phyloP scores from a whole-genome alignment of 169 alveolate genomes.

The Eimeria falciformis region DNA sequence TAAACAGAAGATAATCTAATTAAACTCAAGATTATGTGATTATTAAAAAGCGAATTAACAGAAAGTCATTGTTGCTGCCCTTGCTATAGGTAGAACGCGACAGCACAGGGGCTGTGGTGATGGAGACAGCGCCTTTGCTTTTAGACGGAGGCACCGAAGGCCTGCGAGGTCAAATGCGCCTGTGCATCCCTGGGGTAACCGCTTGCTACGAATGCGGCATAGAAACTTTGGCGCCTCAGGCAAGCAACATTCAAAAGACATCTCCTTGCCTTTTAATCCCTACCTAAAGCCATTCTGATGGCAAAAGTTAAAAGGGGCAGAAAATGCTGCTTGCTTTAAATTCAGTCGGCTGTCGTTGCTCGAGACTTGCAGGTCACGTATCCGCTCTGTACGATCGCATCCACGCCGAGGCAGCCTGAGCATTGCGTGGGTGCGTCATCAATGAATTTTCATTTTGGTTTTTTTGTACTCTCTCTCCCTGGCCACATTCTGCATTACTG shows the following conservation, averaged over 20 bases:
- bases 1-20: too few species aligned
- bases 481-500: too few species aligned
- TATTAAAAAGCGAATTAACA: too few species aligned
- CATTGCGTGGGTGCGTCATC: slow-evolving; percentile 94
- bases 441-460: neutral
- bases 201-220: slow-evolving; percentile 95
- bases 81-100: slow-evolving; percentile 23
- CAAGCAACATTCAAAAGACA: slow-evolving; percentile 15
- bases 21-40: too few species aligned
- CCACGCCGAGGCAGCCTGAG: slow-evolving; percentile 98
- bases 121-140: slow-evolving; percentile 85
- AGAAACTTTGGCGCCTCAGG: slow-evolving; percentile 88
- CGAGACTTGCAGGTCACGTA: slow-evolving; percentile 84
- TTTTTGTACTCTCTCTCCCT: neutral
- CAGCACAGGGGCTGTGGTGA: slow-evolving; percentile 41
- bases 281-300: neutral
- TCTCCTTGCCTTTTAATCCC: neutral
- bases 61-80: neutral
- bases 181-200: slow-evolving; percentile 90
- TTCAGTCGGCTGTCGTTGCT: too few species aligned
- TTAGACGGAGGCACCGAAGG: slow-evolving; percentile 95
- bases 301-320: neutral
- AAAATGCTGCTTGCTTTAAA: neutral
- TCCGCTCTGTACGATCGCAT: slow-evolving; percentile 99
- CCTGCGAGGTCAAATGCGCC: slow-evolving; percentile 89